Evolutionary conservation across 2,329 filamentous ascomycete species (phyloP), one percentile per base, ranked within the genome.

Genomic region (Colletotrichum plurivorum): DNA sequence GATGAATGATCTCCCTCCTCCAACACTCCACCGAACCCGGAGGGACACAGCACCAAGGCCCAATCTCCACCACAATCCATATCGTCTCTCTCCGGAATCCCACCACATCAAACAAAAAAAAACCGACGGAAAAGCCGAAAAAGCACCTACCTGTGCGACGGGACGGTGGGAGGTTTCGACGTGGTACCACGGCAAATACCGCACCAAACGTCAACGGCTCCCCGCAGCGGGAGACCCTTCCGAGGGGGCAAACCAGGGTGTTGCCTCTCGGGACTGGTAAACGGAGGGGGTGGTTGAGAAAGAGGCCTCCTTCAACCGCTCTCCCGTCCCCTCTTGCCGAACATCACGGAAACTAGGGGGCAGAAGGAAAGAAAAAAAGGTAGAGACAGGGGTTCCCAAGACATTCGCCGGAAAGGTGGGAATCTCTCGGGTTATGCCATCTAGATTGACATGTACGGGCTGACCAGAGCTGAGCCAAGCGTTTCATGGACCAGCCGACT

Each of bases 391-490:
- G 52, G 52, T 12, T n/a, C 16, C 25, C 52, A 20, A 49, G 8
- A 22, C 18, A 13, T 49, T 7, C 7, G 46, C 6, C 18, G 16
- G 49, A 10, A 31, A 53, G 49, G 49, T 53, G 49, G 49, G 49
- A 31, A 20, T n/a, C n/a, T 10, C 2, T 53, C 25, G 22, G 49
- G 46, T 18, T n/a, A 49, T 49, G 46, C 46, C 46, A 22, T 36
- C 46, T 5, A 49, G 46, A 22, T 48, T 25, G 22, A 25, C 22
- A 25, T 3, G 22, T 25, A 25, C 22, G 22, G 20, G 45, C 31
- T 53, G 58, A 61, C 52, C 46, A 18, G 20, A 52, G 46, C 58
- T 52, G 48, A 53, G 39, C 58, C 36, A 61, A 52, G 36, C 36
- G 58, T 61, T 53, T 61, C 58, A 61, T 45, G 41, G 58, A 20